phyloP scores from a whole-genome alignment of 1,284 basidiomycete species.

The Farysia itapuensis region DNA sequence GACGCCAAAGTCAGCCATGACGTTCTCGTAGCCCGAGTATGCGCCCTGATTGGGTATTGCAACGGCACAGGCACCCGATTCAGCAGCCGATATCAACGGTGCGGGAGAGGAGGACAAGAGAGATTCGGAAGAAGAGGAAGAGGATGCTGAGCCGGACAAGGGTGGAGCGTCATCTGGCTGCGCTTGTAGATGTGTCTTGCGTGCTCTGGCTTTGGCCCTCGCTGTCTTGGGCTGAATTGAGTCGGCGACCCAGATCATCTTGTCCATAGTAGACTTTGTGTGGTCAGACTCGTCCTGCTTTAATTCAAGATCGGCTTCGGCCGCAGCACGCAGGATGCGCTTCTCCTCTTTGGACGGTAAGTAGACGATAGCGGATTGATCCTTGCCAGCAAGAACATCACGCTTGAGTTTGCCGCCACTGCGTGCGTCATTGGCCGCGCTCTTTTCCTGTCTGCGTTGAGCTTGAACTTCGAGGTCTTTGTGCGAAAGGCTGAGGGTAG shows the following conservation, averaged over 20 bases:
- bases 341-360: slow-evolving; percentile 23
- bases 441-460: not conserved
- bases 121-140: slow-evolving; percentile 7
- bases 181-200: not conserved
- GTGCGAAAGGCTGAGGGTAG: not conserved
- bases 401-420: slow-evolving; percentile 4
- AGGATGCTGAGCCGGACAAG: slow-evolving; percentile 1
- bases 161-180: not conserved
- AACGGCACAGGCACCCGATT: too few species aligned
- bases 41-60: not conserved
- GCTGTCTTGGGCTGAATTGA: slow-evolving; percentile 28
- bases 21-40: slow-evolving; percentile 23
- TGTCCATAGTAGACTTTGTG: slow-evolving; percentile 11
- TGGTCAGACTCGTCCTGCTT: slow-evolving; percentile 4
- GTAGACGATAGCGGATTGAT: slow-evolving; percentile 22
- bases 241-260: slow-evolving; percentile 34
- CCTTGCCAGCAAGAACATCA: slow-evolving; percentile 10
- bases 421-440: too few species aligned
- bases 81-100: not conserved
- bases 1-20: slow-evolving; percentile 22
- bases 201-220: slow-evolving; percentile 16
- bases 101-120: slow-evolving; percentile 1
- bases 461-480: not conserved
- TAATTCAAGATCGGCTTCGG: slow-evolving; percentile 7
- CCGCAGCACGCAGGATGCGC: slow-evolving; percentile 24